These are phyloP conservation scores for Earliella scabrosa DNA, from an alignment of 1,284 basidiomycete genomes.

Conservation along the genomic window DNA sequence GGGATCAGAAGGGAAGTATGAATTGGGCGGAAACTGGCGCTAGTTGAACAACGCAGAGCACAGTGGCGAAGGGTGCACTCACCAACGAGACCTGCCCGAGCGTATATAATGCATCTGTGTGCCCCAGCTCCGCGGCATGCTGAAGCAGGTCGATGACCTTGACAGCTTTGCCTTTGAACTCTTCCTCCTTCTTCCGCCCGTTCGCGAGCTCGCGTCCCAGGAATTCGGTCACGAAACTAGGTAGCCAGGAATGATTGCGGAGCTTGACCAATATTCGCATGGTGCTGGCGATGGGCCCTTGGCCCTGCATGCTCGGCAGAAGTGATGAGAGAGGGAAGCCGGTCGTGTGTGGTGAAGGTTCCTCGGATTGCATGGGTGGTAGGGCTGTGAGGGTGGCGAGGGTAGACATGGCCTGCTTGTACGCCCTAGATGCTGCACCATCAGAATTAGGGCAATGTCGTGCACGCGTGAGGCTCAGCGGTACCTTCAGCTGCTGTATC, in stretches of 20 bases:
- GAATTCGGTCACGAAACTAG: conserved; percentile 45
- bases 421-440: conserved; percentile 63
- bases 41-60: background rate
- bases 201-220: conserved; percentile 47
- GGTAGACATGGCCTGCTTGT: conserved; percentile 70
- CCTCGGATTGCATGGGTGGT: conserved; percentile 56
- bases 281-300: conserved; percentile 69
- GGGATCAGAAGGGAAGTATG: conserved; percentile 64
- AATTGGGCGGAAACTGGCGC: conserved; percentile 71
- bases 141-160: conserved; percentile 79
- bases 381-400: conserved; percentile 63
- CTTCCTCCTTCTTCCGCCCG: conserved; percentile 61
- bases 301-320: conserved; percentile 69
- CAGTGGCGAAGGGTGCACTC: conserved; percentile 32
- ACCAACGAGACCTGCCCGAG: conserved; percentile 78
- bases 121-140: conserved; percentile 80
- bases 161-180: conserved; percentile 66
- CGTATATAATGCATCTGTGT: conserved; percentile 74
- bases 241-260: conserved; percentile 54
- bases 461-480: background rate
- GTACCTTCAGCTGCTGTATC: conserved; percentile 33
- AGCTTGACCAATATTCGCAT: conserved; percentile 68
- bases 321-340: conserved; percentile 64
- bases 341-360: conserved; percentile 48
- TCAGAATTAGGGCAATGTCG: conserved; percentile 21